Evolutionary conservation across 2,329 filamentous ascomycete genomes (phyloP).

Genomic region (Rhynchosporium agropyri): DNA sequence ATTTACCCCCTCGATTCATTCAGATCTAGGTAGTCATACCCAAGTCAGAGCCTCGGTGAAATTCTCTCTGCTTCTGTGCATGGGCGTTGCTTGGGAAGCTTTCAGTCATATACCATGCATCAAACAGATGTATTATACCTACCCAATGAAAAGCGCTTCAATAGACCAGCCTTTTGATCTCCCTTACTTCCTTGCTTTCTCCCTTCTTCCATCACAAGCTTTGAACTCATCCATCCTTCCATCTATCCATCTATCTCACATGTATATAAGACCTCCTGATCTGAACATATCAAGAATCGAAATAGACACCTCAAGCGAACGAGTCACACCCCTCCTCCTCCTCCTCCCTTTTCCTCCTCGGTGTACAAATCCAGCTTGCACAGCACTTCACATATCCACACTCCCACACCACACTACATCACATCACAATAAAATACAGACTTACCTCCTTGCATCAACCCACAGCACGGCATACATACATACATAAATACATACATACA

Average conservation of each 20-base stretch:
- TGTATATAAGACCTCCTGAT: background rate
- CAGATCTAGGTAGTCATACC: background rate
- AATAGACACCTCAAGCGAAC: background rate
- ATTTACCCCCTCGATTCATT: background rate
- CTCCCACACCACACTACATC: conserved; percentile 4
- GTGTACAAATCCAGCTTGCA: conserved; percentile 13
- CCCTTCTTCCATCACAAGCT: background rate
- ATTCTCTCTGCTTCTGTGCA: conserved; percentile 1
- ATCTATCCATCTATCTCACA: too few species aligned
- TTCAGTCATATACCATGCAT: conserved; percentile 4
- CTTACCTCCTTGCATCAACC: background rate
- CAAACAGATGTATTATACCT: background rate
- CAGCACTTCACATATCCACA: background rate
- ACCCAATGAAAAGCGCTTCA: background rate
- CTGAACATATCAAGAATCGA: background rate
- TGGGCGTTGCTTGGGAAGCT: too few species aligned
- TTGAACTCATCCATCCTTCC: background rate
- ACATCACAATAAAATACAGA: background rate
- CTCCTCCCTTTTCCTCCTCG: background rate
- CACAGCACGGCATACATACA: too few species aligned
- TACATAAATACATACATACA: too few species aligned
- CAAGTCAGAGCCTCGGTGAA: background rate
- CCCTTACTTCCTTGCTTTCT: too few species aligned
- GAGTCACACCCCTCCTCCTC: conserved; percentile 1
- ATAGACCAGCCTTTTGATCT: too few species aligned